Conservation (phyloP, 1,284 basidiomycete species). For the Agroathelia rolfsii region DNA sequence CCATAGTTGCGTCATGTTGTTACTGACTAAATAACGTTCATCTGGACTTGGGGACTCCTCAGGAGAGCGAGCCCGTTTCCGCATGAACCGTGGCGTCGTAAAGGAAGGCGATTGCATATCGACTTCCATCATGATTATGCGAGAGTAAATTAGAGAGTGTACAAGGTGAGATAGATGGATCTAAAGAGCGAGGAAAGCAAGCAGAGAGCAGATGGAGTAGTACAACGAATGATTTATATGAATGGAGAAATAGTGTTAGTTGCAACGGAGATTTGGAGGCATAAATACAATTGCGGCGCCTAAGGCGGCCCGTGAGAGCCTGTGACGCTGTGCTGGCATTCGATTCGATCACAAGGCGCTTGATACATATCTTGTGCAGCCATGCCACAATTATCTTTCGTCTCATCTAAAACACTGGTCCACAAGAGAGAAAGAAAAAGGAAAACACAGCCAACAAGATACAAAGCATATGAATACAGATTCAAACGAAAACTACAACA, state of each 20-base stretch:
- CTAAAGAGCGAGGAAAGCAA: neutral
- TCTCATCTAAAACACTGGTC: neutral
- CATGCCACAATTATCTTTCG: too few relatives aligned
- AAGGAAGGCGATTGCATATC: constrained; percentile 37
- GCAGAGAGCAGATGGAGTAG: neutral
- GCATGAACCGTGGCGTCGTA: constrained; percentile 14
- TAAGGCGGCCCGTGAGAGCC: too few relatives aligned
- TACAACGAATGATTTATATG: neutral
- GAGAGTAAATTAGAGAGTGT: neutral
- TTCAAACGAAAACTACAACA: constrained; percentile 5
- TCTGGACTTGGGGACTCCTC: constrained; percentile 29
- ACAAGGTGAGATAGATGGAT: too few relatives aligned
- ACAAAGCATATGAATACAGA: constrained; percentile 5
- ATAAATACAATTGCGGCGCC: too few relatives aligned
- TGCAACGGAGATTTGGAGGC: neutral
- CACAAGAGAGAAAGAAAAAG: constrained; percentile 1
- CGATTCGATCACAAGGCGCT: too few relatives aligned
- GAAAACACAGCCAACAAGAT: neutral
- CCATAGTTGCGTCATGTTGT: neutral
- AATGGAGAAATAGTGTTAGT: neutral
- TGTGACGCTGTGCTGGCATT: too few relatives aligned
- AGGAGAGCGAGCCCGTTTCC: constrained; percentile 51
- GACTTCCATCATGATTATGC: constrained; percentile 36
- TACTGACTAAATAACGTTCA: constrained; percentile 42
- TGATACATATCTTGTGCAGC: too few relatives aligned